These are phyloP conservation scores for Aspergillus unguis DNA, from an alignment of 2,329 filamentous ascomycete genomes.

Conservation along the genomic window DNA sequence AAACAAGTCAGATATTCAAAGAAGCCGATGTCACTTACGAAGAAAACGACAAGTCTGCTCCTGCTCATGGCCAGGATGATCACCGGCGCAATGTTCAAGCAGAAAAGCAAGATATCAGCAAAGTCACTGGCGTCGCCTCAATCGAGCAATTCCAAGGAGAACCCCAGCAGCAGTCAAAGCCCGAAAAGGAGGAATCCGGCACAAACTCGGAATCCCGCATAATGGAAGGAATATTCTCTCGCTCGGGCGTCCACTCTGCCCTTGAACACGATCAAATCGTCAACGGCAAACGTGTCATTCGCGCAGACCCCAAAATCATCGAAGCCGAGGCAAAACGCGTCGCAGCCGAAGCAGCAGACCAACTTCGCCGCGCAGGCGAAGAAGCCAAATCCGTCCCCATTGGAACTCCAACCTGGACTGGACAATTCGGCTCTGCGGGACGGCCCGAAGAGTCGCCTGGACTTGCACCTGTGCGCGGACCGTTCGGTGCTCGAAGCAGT, in stretches of 20 bases:
- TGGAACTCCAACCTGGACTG: constrained; percentile 92
- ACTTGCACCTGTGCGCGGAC: constrained; percentile 45
- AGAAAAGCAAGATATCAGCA: constrained; percentile 47
- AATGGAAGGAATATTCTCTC: constrained; percentile 84
- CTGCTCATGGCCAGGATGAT: background rate
- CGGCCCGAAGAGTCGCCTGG: constrained; percentile 57
- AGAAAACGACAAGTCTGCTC: constrained; percentile 23
- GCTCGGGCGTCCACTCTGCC: constrained; percentile 81
- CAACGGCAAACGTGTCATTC: constrained; percentile 66
- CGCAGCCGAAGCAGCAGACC: constrained; percentile 71
- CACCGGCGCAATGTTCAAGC: constrained; percentile 18
- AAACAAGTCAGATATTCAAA: constrained; percentile 82
- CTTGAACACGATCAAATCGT: constrained; percentile 92
- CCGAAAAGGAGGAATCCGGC: constrained; percentile 7
- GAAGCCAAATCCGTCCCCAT: constrained; percentile 70
- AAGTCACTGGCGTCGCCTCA: constrained; percentile 60
- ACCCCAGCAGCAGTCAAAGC: background rate
- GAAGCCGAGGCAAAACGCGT: constrained; percentile 77
- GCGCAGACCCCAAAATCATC: constrained; percentile 73
- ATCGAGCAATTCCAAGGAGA: constrained; percentile 61
- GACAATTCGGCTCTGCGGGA: constrained; percentile 73
- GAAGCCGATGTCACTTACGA: constrained; percentile 74
- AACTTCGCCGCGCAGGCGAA: constrained; percentile 70
- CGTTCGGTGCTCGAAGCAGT: constrained; percentile 38
- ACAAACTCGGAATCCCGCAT: constrained; percentile 65